A percentile compares a stretch with the other conserved stretches of the same genome.
These are phyloP conservation scores for Candida sanyaensis DNA, from an alignment of 1,139 yeast species.

Conservation along the genomic window DNA sequence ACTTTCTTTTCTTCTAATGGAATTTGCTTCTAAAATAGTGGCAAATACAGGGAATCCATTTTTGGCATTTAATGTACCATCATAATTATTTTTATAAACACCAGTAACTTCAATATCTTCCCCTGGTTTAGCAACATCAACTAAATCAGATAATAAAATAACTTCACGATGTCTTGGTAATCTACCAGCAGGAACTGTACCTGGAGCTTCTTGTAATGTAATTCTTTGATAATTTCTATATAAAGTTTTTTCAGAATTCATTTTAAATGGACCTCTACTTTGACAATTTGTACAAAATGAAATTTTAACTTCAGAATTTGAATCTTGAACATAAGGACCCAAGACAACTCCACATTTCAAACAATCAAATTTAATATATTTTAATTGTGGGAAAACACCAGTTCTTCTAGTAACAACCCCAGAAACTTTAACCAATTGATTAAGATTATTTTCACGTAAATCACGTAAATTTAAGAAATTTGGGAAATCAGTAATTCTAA, in stretches of 20 bases:
- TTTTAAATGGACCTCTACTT: constrained; percentile 84
- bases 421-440: constrained; percentile 79
- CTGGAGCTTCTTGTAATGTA: constrained; percentile 95
- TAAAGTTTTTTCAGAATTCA: constrained; percentile 89
- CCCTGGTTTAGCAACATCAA: constrained; percentile 95
- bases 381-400: constrained; percentile 96
- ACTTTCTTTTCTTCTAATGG: constrained; percentile 71
- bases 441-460: constrained; percentile 82
- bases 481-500: constrained; percentile 82
- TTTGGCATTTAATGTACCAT: constrained; percentile 88
- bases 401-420: constrained; percentile 98
- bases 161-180: constrained; percentile 96
- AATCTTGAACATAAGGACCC: constrained; percentile 94
- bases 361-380: constrained; percentile 93
- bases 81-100: constrained; percentile 88
- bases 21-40: constrained; percentile 90
- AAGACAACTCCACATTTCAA: constrained; percentile 85
- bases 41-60: constrained; percentile 98
- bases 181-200: constrained; percentile 97
- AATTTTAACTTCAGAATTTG: constrained; percentile 79
- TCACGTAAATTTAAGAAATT: constrained; percentile 78
- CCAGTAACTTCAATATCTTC: constrained; percentile 96
- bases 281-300: constrained; percentile 93
- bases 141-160: constrained; percentile 85
- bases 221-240: constrained; percentile 94